Percentiles rank a stretch among this genome's conserved stretches.
These are phyloP conservation scores for Ricinus communis DNA, from an alignment of 345 rosid genomes.

Conservation along the genomic window DNA sequence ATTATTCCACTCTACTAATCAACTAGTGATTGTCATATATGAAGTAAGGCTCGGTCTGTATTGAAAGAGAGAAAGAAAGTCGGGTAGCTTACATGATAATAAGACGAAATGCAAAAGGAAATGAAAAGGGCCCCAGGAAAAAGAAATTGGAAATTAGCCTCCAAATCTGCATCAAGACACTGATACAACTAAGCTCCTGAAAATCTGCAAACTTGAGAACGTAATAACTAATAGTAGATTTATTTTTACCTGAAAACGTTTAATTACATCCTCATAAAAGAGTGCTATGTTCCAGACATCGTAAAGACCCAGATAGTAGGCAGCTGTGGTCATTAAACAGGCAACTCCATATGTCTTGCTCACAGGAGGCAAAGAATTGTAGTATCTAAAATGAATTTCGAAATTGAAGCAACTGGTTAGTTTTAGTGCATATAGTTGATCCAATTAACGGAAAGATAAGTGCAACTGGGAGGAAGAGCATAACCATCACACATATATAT, in stretches of 20 bases:
- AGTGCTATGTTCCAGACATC: conserved; percentile 36
- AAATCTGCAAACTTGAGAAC: neutral
- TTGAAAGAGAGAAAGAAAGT: neutral
- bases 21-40: neutral
- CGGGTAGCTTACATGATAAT: conserved; percentile 47
- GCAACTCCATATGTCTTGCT: conserved; percentile 64
- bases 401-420: neutral
- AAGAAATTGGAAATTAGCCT: conserved; percentile 60
- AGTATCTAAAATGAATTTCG: conserved; percentile 42
- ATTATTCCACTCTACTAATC: neutral
- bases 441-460: no score
- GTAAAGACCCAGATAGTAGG: conserved; percentile 46
- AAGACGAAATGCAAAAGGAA: conserved; percentile 51
- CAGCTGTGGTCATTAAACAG: conserved; percentile 56
- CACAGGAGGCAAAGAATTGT: conserved; percentile 60
- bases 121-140: conserved; percentile 56
- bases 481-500: neutral
- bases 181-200: neutral
- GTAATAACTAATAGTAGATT: neutral
- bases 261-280: conserved; percentile 44
- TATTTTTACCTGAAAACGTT: conserved; percentile 45
- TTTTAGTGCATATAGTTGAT: neutral
- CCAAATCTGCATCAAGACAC: conserved; percentile 46
- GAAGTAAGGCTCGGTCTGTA: neutral
- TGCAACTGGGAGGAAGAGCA: neutral